Evolutionary conservation across 169 alveolate species (phyloP).

Genomic region (Cystoisospora suis): DNA sequence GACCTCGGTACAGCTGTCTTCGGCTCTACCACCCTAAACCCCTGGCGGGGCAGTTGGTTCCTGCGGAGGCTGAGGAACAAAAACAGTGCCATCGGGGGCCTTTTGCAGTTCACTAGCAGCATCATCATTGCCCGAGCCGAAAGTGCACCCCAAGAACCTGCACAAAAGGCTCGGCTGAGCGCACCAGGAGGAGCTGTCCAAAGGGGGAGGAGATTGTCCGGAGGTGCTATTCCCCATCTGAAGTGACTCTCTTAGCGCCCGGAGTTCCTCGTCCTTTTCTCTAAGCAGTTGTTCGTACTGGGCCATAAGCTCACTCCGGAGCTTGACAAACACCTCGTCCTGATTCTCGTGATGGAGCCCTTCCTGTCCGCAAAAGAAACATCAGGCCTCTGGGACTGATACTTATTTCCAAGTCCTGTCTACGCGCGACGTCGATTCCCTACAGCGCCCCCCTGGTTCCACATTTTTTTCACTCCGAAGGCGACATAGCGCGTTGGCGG

Average conservation of each 20-base stretch:
- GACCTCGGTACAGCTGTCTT: too few species aligned
- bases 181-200: neutral
- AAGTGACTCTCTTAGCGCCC: neutral
- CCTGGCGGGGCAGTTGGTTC: too few species aligned
- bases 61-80: too few species aligned
- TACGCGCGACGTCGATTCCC: too few species aligned
- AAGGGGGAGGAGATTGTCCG: neutral
- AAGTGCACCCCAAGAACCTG: neutral
- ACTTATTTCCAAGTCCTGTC: too few species aligned
- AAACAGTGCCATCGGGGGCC: too few species aligned
- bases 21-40: too few species aligned
- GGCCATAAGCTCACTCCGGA: neutral
- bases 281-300: neutral
- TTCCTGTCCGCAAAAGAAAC: too few species aligned
- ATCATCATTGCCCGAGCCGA: constrained; percentile 2
- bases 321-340: neutral
- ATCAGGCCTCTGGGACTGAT: too few species aligned
- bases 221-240: neutral
- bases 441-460: too few species aligned
- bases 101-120: neutral
- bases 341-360: neutral
- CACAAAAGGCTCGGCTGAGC: constrained; percentile 7
- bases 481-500: too few species aligned
- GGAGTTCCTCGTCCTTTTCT: neutral
- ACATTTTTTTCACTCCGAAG: too few species aligned